Conservation (phyloP, 2,329 filamentous ascomycete species). For the Sporothrix dimorphospora region DNA sequence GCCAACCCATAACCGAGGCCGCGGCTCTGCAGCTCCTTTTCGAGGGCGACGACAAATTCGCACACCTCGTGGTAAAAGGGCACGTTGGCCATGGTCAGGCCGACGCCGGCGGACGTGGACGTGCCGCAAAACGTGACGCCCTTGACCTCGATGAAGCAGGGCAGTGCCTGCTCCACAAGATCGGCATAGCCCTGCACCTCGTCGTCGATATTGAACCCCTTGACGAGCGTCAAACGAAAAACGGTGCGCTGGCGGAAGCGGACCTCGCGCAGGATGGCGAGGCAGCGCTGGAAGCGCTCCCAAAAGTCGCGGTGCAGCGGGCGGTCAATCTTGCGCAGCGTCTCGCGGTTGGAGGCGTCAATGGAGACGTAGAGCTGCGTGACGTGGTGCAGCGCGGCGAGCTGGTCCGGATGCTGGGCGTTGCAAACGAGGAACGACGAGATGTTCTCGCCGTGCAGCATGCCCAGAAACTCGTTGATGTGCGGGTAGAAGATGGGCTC, state of each 20-base stretch:
- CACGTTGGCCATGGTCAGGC: slow-evolving; percentile 95
- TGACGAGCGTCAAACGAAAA: slow-evolving; percentile 92
- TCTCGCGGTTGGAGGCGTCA: slow-evolving; percentile 89
- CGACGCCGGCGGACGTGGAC: slow-evolving; percentile 78
- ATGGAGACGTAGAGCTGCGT: slow-evolving; percentile 97
- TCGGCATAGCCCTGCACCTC: slow-evolving; percentile 89
- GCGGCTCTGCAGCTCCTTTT: slow-evolving; percentile 67
- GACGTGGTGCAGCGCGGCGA: slow-evolving; percentile 78
- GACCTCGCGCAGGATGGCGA: slow-evolving; percentile 84
- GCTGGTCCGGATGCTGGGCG: slow-evolving; percentile 90
- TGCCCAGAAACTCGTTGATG: slow-evolving; percentile 85
- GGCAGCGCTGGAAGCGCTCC: slow-evolving; percentile 90
- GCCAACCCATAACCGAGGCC: slow-evolving; percentile 87
- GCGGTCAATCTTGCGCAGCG: slow-evolving; percentile 83
- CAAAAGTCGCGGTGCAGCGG: slow-evolving; percentile 96
- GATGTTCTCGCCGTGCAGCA: slow-evolving; percentile 85
- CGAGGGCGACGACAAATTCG: slow-evolving; percentile 77
- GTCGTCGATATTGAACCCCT: slow-evolving; percentile 96
- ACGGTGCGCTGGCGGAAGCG: slow-evolving; percentile 88
- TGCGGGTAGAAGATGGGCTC: slow-evolving; percentile 99
- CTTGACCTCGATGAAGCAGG: slow-evolving; percentile 94
- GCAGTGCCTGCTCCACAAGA: slow-evolving; percentile 81
- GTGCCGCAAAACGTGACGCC: slow-evolving; percentile 97
- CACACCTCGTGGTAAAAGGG: slow-evolving; percentile 92
- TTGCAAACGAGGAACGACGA: slow-evolving; percentile 97